phyloP scores from a whole-genome alignment of 495 filamentous ascomycete species.

The Pyrenula massariospora region DNA sequence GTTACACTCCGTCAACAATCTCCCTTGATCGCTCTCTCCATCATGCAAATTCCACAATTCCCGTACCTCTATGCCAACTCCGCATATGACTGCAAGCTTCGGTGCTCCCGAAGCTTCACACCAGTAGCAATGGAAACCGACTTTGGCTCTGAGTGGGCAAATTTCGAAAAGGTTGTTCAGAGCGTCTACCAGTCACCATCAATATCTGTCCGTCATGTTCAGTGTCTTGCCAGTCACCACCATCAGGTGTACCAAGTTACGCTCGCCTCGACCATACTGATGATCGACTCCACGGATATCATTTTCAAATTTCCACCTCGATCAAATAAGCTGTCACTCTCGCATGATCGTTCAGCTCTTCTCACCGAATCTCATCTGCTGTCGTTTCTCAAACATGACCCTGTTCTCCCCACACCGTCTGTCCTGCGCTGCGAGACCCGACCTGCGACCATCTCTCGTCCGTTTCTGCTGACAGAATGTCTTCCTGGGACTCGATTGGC shows the following conservation, averaged over 20 bases:
- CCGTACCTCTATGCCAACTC: background rate
- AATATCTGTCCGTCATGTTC: background rate
- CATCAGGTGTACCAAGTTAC: background rate
- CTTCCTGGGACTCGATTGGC: slow-evolving; percentile 31
- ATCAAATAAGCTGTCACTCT: slow-evolving; percentile 37
- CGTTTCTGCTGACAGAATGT: slow-evolving; percentile 37
- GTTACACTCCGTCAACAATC: too few relatives aligned
- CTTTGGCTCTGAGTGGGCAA: background rate
- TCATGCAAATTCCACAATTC: background rate
- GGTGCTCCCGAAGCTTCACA: background rate
- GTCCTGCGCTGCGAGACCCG: slow-evolving; percentile 37
- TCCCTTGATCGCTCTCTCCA: background rate
- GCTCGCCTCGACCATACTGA: background rate
- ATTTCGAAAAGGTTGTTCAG: background rate
- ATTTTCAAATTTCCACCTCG: slow-evolving; percentile 43
- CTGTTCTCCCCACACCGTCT: slow-evolving; percentile 34
- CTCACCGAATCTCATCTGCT: slow-evolving; percentile 45
- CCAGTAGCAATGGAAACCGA: background rate
- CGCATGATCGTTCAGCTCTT: slow-evolving; percentile 43
- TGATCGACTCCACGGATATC: slow-evolving; percentile 9
- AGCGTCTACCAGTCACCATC: background rate
- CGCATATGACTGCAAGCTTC: background rate
- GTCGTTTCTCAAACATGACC: slow-evolving; percentile 31
- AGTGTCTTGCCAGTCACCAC: background rate
- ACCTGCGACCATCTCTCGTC: slow-evolving; percentile 24